A percentile compares a stretch with the other conserved stretches of the same genome.
phyloP scores from a whole-genome alignment of 1,139 yeast species.

The Nakaseomyces bracarensis region DNA sequence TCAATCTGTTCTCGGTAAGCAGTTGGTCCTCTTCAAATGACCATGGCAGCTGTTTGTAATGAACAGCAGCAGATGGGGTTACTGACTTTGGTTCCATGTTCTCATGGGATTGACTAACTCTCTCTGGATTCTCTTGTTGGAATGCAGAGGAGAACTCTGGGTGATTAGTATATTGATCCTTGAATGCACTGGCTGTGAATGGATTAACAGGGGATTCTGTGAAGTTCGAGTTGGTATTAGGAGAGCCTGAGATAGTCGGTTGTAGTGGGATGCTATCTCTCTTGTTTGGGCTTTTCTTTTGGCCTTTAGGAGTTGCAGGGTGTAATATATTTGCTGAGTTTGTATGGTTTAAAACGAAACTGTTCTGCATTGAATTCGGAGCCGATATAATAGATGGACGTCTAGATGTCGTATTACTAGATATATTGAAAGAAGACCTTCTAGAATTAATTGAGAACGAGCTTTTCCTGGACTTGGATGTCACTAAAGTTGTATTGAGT shows the following conservation, averaged over 20 bases:
- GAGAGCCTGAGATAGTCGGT: not conserved
- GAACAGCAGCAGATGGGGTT: not conserved
- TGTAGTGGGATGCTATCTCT: not conserved
- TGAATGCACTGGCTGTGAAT: conserved; percentile 3
- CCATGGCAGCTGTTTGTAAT: conserved; percentile 11
- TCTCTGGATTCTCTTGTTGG: not conserved
- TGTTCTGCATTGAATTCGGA: conserved; percentile 15
- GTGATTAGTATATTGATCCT: conserved; percentile 2
- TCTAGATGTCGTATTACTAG: conserved; percentile 18
- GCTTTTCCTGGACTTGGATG: conserved; percentile 29
- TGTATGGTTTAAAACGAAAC: not conserved
- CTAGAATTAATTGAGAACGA: conserved; percentile 29
- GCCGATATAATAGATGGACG: conserved; percentile 24
- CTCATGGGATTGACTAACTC: not conserved
- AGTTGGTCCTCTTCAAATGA: conserved; percentile 59
- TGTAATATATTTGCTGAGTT: not conserved
- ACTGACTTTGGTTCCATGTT: conserved; percentile 1
- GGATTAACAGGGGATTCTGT: not conserved
- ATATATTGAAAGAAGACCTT: conserved; percentile 27
- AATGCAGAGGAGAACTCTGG: not conserved
- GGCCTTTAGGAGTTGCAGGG: not conserved
- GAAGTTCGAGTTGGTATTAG: not conserved
- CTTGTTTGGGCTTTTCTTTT: not conserved
- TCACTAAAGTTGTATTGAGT: conserved; percentile 18
- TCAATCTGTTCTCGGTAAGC: conserved; percentile 46